Percentiles rank a stretch among this genome's conserved stretches.
Evolutionary conservation across 2,329 filamentous ascomycete species (phyloP).

Genomic region (Cadophora sp.): DNA sequence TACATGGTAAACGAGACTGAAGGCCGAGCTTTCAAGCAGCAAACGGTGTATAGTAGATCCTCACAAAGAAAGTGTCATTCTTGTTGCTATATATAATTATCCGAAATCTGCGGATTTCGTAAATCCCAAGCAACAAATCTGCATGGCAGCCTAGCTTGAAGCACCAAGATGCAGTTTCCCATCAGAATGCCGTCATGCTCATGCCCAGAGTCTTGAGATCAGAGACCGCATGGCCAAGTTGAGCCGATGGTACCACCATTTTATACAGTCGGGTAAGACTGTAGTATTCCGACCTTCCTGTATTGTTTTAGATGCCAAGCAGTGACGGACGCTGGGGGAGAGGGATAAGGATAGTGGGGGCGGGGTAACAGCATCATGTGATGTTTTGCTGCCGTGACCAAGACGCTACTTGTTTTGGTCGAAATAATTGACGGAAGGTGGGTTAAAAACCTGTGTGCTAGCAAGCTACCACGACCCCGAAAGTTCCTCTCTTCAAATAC

Average conservation of each 20-base stretch:
- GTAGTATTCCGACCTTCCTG: background rate
- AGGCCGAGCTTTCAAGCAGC: too few species aligned
- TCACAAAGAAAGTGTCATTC: too few species aligned
- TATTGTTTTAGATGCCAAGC: slow-evolving; percentile 12
- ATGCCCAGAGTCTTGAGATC: slow-evolving; percentile 5
- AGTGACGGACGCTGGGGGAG: background rate
- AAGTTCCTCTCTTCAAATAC: too few species aligned
- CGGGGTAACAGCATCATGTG: background rate
- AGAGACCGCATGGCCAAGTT: background rate
- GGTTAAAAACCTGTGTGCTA: too few species aligned
- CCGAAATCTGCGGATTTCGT: background rate
- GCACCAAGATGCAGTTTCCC: background rate
- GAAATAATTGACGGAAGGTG: too few species aligned
- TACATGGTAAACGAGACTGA: background rate
- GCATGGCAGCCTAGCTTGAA: background rate
- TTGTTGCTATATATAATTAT: too few species aligned
- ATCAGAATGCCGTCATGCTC: slow-evolving; percentile 5
- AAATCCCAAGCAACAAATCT: slow-evolving; percentile 2
- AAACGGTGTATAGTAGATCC: too few species aligned
- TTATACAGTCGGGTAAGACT: background rate
- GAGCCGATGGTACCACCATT: background rate
- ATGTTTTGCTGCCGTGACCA: background rate
- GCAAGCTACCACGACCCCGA: too few species aligned
- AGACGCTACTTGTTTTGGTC: background rate
- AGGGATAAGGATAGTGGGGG: background rate